Evolutionary conservation across 768 basidiomycete species (phyloP).

Genomic region (Terana coerulea): DNA sequence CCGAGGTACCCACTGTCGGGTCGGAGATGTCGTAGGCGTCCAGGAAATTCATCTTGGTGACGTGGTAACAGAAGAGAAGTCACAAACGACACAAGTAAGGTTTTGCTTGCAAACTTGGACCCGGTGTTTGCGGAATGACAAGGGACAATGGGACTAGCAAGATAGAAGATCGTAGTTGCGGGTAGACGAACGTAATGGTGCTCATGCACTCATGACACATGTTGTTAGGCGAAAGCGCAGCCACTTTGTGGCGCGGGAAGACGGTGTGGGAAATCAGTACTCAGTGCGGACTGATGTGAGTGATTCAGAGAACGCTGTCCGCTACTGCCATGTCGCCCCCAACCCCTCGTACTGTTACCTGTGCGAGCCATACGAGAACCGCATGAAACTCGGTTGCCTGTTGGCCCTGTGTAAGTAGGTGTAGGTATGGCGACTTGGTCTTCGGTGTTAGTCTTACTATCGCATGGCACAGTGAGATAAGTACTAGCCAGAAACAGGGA

Average conservation of each 20-base stretch:
- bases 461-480: too few relatives aligned
- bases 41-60: conserved; percentile 60
- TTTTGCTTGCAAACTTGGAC: not conserved
- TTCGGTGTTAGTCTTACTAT: too few relatives aligned
- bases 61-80: not conserved
- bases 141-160: not conserved
- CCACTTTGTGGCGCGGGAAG: too few relatives aligned
- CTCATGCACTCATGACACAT: not conserved
- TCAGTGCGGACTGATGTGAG: too few relatives aligned
- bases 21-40: conserved; percentile 63
- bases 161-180: not conserved
- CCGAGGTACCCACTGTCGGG: conserved; percentile 27
- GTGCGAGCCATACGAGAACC: too few relatives aligned
- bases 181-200: not conserved
- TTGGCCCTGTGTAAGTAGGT: too few relatives aligned
- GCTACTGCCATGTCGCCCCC: not conserved
- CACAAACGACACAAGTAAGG: too few relatives aligned
- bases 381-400: too few relatives aligned
- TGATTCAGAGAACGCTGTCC: too few relatives aligned
- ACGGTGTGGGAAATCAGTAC: too few relatives aligned
- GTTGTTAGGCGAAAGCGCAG: not conserved
- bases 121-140: not conserved
- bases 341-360: not conserved
- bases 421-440: too few relatives aligned
- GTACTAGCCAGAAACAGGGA: too few relatives aligned